Evolutionary conservation across 1,139 yeast genomes (phyloP).

Genomic region (Meyerozyma elateridarum): DNA sequence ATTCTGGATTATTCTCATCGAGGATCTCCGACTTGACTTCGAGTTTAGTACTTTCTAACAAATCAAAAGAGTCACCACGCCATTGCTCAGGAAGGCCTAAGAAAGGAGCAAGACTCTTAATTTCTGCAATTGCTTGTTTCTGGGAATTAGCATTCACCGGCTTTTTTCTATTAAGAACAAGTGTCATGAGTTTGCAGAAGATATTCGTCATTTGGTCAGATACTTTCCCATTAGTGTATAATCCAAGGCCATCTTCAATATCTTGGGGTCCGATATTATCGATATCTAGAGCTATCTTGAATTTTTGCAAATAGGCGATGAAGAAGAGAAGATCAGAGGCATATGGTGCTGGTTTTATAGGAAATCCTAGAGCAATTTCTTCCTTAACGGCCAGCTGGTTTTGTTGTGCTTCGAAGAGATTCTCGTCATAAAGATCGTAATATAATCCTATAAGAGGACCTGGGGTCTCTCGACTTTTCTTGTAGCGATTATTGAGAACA

Average conservation of each 20-base stretch:
- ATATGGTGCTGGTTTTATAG: constrained; percentile 28
- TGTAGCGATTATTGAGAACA: constrained; percentile 24
- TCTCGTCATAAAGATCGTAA: constrained; percentile 39
- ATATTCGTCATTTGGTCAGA: constrained; percentile 26
- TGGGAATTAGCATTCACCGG: constrained; percentile 21
- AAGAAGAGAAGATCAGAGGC: constrained; percentile 43
- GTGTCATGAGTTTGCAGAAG: constrained; percentile 30
- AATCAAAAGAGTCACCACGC: constrained; percentile 9
- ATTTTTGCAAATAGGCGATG: constrained; percentile 41
- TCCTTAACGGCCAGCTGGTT: constrained; percentile 19
- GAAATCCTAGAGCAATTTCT: constrained; percentile 28
- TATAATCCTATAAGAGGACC: constrained; percentile 37
- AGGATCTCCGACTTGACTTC: constrained; percentile 17
- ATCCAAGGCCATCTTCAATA: constrained; percentile 45
- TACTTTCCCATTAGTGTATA: constrained; percentile 10
- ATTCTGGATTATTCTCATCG: constrained; percentile 37
- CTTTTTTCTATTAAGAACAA: constrained; percentile 40
- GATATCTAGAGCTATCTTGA: constrained; percentile 27
- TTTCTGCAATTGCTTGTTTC: constrained; percentile 35
- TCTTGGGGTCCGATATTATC: constrained; percentile 42
- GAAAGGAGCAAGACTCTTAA: constrained; percentile 27
- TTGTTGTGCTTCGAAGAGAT: constrained; percentile 19
- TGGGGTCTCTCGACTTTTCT: constrained; percentile 33
- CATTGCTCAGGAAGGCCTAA: constrained; percentile 22
- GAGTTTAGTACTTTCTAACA: constrained; percentile 13